These are phyloP conservation scores for Blastobotrys proliferans DNA, from an alignment of 1,139 yeast species.

Conservation along the genomic window DNA sequence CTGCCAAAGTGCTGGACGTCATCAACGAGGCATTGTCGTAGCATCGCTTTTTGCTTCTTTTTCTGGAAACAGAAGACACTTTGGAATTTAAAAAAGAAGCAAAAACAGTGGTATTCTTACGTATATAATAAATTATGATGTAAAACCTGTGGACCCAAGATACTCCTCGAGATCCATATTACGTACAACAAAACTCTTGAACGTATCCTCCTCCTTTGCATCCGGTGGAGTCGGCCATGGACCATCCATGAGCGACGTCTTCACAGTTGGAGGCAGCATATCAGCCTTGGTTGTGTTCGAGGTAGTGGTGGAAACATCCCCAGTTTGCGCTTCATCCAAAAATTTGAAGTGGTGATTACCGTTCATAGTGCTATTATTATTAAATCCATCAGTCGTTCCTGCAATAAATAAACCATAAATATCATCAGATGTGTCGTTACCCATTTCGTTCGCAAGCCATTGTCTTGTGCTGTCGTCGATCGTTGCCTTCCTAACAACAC, in stretches of 20 bases:
- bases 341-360: conserved; percentile 1
- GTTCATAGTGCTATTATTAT: background rate
- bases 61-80: too few relatives aligned
- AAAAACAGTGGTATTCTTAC: background rate
- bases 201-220: conserved; percentile 18
- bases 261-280: background rate
- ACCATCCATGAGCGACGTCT: background rate
- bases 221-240: background rate
- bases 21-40: conserved; percentile 21
- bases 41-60: conserved; percentile 1
- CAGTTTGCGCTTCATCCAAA: background rate
- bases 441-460: conserved; percentile 26
- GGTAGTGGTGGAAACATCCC: background rate
- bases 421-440: conserved; percentile 21
- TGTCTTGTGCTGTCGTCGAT: conserved; percentile 26
- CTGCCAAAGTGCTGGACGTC: conserved; percentile 22
- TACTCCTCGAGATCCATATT: conserved; percentile 26
- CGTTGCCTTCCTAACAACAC: conserved; percentile 26
- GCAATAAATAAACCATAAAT: conserved; percentile 27
- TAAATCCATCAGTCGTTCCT: conserved; percentile 22
- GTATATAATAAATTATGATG: background rate
- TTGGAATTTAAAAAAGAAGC: background rate
- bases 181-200: conserved; percentile 22
- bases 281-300: background rate
- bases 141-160: conserved; percentile 4